Evolutionary conservation across 2,329 filamentous ascomycete species (phyloP).

Genomic region (Stromatinia cepivora): DNA sequence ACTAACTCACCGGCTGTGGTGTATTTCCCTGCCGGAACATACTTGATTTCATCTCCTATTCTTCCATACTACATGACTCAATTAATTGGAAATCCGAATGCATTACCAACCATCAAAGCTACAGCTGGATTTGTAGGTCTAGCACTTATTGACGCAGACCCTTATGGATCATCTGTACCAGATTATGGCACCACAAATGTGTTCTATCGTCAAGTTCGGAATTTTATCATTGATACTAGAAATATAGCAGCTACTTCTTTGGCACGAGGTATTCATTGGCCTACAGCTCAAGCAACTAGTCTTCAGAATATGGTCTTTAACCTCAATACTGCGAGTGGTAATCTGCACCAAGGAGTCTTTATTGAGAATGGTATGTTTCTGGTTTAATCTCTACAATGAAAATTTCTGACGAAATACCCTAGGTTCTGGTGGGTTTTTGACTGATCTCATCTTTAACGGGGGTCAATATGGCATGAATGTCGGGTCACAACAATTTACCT

Average conservation of each 20-base stretch:
- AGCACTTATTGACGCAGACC: slow-evolving; percentile 83
- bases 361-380: slow-evolving; percentile 46
- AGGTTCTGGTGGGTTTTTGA: slow-evolving; percentile 59
- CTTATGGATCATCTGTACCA: slow-evolving; percentile 70
- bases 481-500: slow-evolving; percentile 67
- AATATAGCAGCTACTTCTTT: slow-evolving; percentile 33
- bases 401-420: slow-evolving; percentile 46
- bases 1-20: slow-evolving; percentile 49
- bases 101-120: slow-evolving; percentile 72
- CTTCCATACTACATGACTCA: slow-evolving; percentile 33
- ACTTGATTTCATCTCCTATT: slow-evolving; percentile 34
- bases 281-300: slow-evolving; percentile 55
- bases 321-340: slow-evolving; percentile 50
- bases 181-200: slow-evolving; percentile 74
- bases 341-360: slow-evolving; percentile 58
- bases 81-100: slow-evolving; percentile 36
- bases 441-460: slow-evolving; percentile 60
- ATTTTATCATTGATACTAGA: slow-evolving; percentile 62
- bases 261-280: slow-evolving; percentile 52
- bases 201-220: slow-evolving; percentile 64
- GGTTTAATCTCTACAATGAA: slow-evolving; percentile 39
- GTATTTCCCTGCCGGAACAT: slow-evolving; percentile 37
- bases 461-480: slow-evolving; percentile 60
- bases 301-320: slow-evolving; percentile 62
- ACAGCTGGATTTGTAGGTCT: slow-evolving; percentile 72